A percentile compares a stretch with the other conserved stretches of the same genome.
These are phyloP conservation scores for Pythium dissimile DNA, from an alignment of 352 stramenopile genomes.

Conservation along the genomic window DNA sequence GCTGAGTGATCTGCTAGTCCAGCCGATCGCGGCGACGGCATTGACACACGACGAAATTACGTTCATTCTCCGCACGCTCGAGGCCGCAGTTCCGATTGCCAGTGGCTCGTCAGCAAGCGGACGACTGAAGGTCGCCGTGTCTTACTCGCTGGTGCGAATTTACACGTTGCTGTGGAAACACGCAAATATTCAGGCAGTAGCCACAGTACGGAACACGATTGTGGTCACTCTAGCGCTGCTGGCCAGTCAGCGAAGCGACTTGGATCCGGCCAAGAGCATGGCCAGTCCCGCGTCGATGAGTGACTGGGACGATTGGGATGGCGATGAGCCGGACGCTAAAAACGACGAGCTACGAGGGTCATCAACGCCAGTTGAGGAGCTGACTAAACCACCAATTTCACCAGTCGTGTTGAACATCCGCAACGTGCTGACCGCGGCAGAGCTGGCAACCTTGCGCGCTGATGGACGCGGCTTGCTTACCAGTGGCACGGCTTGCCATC, in stretches of 20 bases:
- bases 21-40: not conserved
- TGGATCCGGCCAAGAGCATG: not conserved
- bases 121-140: not conserved
- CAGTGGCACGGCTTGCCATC: not conserved
- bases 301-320: conserved; percentile 25
- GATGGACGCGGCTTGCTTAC: not conserved
- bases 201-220: not conserved
- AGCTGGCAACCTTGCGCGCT: not conserved
- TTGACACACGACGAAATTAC: not conserved
- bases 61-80: not conserved
- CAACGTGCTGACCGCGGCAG: too few relatives aligned
- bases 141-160: not conserved
- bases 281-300: not conserved
- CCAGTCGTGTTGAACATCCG: too few relatives aligned
- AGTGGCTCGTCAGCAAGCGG: too few relatives aligned
- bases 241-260: not conserved
- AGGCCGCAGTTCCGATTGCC: not conserved
- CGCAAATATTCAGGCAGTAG: not conserved
- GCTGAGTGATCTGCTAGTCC: conserved; percentile 26
- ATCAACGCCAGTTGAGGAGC: not conserved
- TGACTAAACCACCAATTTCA: too few relatives aligned
- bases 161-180: conserved; percentile 12
- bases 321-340: not conserved
- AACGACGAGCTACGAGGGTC: not conserved
- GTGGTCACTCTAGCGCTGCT: not conserved